A percentile compares a stretch with the other conserved stretches of the same genome.
Evolutionary conservation across 331 rosid genomes (phyloP).

Genomic region (Pyrus hybrid): DNA sequence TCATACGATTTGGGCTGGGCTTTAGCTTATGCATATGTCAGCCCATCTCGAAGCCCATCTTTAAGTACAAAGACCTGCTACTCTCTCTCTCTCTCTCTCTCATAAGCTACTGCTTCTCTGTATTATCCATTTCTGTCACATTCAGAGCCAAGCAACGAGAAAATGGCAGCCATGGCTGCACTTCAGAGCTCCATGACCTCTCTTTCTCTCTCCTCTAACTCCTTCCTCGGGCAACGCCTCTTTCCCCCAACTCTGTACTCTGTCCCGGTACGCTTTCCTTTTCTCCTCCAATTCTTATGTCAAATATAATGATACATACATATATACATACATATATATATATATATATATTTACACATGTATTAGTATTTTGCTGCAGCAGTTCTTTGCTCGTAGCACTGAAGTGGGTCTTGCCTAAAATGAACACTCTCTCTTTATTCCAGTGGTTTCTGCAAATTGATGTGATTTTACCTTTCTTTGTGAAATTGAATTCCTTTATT

Average conservation of each 20-base stretch:
- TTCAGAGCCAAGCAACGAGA: conserved; percentile 1
- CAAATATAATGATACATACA: not conserved
- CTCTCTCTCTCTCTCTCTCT: too few species aligned
- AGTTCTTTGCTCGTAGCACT: not conserved
- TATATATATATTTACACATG: too few species aligned
- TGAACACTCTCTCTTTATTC: not conserved
- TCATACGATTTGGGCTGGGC: too few species aligned
- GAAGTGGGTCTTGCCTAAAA: not conserved
- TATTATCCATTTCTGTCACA: conserved; percentile 14
- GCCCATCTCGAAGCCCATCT: too few species aligned
- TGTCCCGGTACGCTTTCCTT: conserved; percentile 30
- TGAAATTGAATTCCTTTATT: not conserved
- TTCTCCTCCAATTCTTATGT: not conserved
- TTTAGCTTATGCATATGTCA: too few species aligned
- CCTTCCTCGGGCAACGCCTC: conserved; percentile 80
- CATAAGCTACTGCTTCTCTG: not conserved
- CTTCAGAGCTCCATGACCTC: conserved; percentile 79
- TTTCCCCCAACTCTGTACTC: conserved; percentile 38
- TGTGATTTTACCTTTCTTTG: not conserved
- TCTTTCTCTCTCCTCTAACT: conserved; percentile 70
- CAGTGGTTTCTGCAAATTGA: not conserved
- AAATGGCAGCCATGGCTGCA: conserved; percentile 87
- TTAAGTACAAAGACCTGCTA: too few species aligned
- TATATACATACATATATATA: too few species aligned
- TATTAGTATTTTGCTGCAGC: not conserved